Evolutionary conservation across 2,329 filamentous ascomycete species (phyloP), one percentile per base, ranked within the genome.

Genomic region (Beauveria asiatica): DNA sequence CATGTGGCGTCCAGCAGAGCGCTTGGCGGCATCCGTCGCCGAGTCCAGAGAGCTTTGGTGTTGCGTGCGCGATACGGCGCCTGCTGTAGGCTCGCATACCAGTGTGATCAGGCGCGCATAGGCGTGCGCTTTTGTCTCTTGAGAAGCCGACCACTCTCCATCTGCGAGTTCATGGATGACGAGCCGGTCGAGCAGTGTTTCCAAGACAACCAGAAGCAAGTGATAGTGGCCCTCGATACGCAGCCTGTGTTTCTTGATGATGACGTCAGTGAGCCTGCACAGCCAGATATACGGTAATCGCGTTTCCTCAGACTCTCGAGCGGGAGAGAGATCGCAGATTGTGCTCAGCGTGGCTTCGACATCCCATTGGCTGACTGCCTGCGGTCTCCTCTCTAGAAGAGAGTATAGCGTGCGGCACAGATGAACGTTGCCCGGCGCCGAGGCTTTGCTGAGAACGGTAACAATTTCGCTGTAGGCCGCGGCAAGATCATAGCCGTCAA

Each of bases 181-280:
- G 19, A 87, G 76, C 41, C 76, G 76, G 23, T 73, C 72, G 41
- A 87, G 76, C n/a, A 87, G 78, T 3, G 78, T 72, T 65, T 85
- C 80, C 61, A 87, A 72, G 2, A 77, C 72, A 41, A 77, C 71
- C 51, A 85, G 71, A 5, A 86, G 74, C 49, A 86, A 72, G 66
- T 85, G 84, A 65, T 84, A 83, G 63, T 84, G 84, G 2, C 83
- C 83, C 65, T 85, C 80, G 1, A 87, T 74, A 10, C 84, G 82
- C 48, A 83, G 75, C 5, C 84, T 76, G 69, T 87, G 83, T 52
- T 83, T 81, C 67, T 79, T 80, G 67, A 87, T 80, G 42, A 87
- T 72, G 23, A 76, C 72, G 59, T 83, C 81, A 21, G 83, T 72
- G 9, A 87, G 73, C 57, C 76, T 78, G 72, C 79, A 85, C 17